A percentile compares a stretch with the other conserved stretches of the same genome.
phyloP scores from a whole-genome alignment of 2,329 filamentous ascomycete species.

The Ophiocordyceps polyrhachis-furcata region DNA sequence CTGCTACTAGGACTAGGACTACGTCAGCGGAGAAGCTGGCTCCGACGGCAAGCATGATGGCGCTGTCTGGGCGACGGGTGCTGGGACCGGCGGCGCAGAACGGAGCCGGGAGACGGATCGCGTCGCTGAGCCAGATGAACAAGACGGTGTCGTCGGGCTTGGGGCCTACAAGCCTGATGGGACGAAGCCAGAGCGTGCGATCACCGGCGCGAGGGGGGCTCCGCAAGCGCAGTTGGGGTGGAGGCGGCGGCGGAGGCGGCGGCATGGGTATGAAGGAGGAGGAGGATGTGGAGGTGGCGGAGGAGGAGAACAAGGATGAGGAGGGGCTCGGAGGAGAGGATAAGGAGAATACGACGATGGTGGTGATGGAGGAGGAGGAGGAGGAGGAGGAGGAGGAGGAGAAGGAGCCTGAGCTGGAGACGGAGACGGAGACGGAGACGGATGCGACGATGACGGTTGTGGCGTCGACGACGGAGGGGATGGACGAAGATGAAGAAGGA shows the following conservation, averaged over 20 bases:
- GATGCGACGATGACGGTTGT: constrained; percentile 3
- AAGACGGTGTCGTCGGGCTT: constrained; percentile 39
- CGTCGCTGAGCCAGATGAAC: constrained; percentile 79
- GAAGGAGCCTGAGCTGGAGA: neutral
- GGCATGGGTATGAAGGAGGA: constrained; percentile 32
- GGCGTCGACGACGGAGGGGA: constrained; percentile 6
- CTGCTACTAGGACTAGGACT: constrained; percentile 2
- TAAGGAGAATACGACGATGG: constrained; percentile 44
- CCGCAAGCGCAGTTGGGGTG: constrained; percentile 55
- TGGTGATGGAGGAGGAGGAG: constrained; percentile 49
- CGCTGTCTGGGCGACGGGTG: constrained; percentile 32
- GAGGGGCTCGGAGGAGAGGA: constrained; percentile 34
- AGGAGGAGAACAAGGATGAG: constrained; percentile 5
- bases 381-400: constrained; percentile 11
- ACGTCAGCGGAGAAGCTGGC: constrained; percentile 9
- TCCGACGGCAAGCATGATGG: constrained; percentile 19
- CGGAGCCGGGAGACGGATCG: constrained; percentile 56
- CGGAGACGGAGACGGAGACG: neutral
- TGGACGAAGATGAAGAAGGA: constrained; percentile 3
- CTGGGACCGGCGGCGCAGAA: constrained; percentile 25
- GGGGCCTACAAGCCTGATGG: constrained; percentile 22
- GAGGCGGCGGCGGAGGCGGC: constrained; percentile 10
- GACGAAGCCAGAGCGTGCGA: constrained; percentile 63
- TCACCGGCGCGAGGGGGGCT: constrained; percentile 28
- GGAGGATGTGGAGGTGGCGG: constrained; percentile 42